Percentiles rank a stretch among this genome's conserved stretches.
These are phyloP conservation scores for Stachybotrys chartarum DNA, from an alignment of 2,329 filamentous ascomycete genomes.

Conservation along the genomic window DNA sequence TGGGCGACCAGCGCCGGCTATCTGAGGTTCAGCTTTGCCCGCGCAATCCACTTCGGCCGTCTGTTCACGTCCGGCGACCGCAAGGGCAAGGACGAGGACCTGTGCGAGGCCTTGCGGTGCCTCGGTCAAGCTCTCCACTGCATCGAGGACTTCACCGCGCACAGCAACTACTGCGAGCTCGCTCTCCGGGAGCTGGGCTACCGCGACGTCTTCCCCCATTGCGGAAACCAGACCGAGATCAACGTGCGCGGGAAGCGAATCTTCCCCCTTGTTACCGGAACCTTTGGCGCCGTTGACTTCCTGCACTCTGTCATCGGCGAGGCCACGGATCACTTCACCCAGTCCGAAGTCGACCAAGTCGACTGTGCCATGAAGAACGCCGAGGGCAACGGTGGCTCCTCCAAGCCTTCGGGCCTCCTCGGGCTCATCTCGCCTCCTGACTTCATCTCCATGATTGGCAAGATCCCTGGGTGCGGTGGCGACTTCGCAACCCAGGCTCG, in stretches of 20 bases:
- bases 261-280: conserved; percentile 66
- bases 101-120: conserved; percentile 73
- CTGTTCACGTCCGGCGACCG: conserved; percentile 63
- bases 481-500: conserved; percentile 62
- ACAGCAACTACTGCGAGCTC: conserved; percentile 79
- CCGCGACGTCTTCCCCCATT: conserved; percentile 74
- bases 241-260: conserved; percentile 56
- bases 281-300: conserved; percentile 77
- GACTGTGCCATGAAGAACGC: conserved; percentile 68
- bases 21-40: conserved; percentile 65
- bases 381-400: conserved; percentile 36
- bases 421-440: conserved; percentile 36
- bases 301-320: conserved; percentile 72
- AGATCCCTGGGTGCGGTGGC: conserved; percentile 64
- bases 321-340: conserved; percentile 76
- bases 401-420: conserved; percentile 33
- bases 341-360: conserved; percentile 77
- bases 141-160: conserved; percentile 72
- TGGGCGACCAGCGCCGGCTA: conserved; percentile 91
- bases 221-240: conserved; percentile 59
- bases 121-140: conserved; percentile 71
- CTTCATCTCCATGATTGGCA: conserved; percentile 66
- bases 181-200: conserved; percentile 70
- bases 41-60: conserved; percentile 71
- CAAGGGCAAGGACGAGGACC: conserved; percentile 62